Evolutionary conservation across 2,329 filamentous ascomycete species (phyloP).

Genomic region (Blastomyces gilchristii): DNA sequence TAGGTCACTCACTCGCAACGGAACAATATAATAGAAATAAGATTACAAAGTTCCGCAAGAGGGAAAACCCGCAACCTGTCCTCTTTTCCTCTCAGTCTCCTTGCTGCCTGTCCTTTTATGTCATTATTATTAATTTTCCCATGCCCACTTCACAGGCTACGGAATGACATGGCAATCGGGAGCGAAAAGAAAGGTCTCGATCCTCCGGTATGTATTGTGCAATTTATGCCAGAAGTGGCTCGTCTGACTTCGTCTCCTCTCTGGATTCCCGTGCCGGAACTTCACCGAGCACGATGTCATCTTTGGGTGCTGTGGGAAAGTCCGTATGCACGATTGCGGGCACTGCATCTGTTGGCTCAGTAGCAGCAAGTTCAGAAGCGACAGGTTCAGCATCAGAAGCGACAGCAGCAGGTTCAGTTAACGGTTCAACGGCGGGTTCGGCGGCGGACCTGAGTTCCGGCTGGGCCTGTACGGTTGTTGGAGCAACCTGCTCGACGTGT

Average conservation of each 20-base stretch:
- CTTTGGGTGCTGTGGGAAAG: not conserved
- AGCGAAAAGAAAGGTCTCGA: not conserved
- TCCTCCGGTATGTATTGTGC: not conserved
- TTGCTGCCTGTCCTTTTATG: not conserved
- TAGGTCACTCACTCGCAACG: not conserved
- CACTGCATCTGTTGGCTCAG: not conserved
- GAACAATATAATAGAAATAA: not conserved
- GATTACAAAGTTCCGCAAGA: not conserved
- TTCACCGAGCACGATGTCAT: not conserved
- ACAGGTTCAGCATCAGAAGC: not conserved
- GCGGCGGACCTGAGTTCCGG: constrained; percentile 15
- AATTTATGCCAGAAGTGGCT: constrained; percentile 8
- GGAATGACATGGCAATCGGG: not conserved
- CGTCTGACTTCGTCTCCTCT: not conserved
- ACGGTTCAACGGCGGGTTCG: constrained; percentile 21
- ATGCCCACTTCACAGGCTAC: not conserved
- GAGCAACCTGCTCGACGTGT: not conserved
- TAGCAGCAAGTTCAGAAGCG: not conserved
- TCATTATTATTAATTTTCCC: not conserved
- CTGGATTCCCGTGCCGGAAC: not conserved
- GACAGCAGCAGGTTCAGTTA: constrained; percentile 16
- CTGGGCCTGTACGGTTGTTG: constrained; percentile 14
- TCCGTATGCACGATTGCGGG: not conserved
- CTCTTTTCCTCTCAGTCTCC: not conserved
- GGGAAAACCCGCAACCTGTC: not conserved